Evolutionary conservation across 2,329 filamentous ascomycete genomes (phyloP).

Genomic region (Podosphaera xanthii): DNA sequence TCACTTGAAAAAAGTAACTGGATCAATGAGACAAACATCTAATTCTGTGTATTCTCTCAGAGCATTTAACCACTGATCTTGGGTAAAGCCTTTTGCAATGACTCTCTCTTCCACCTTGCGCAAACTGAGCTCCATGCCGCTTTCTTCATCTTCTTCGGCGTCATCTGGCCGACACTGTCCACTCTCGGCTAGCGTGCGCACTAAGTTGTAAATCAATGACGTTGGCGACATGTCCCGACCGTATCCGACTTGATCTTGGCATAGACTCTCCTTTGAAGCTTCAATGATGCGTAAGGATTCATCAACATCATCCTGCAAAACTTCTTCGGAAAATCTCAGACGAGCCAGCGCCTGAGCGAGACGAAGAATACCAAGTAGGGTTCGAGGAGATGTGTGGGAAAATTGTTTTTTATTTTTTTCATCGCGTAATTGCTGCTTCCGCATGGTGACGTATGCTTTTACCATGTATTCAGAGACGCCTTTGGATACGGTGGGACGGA

Average conservation of each 20-base stretch:
- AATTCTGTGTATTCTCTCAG: slow-evolving; percentile 74
- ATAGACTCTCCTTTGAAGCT: slow-evolving; percentile 77
- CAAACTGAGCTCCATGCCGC: slow-evolving; percentile 57
- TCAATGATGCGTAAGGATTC: slow-evolving; percentile 81
- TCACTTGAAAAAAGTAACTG: slow-evolving; percentile 19
- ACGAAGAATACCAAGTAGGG: slow-evolving; percentile 76
- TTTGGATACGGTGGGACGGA: slow-evolving; percentile 66
- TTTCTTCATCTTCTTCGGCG: slow-evolving; percentile 40
- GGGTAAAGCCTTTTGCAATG: slow-evolving; percentile 87
- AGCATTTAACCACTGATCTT: slow-evolving; percentile 70
- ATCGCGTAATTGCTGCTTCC: slow-evolving; percentile 75
- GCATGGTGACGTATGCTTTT: slow-evolving; percentile 85
- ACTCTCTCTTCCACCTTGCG: slow-evolving; percentile 77
- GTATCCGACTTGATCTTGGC: slow-evolving; percentile 39
- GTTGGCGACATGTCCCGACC: slow-evolving; percentile 54
- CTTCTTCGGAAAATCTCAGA: slow-evolving; percentile 65
- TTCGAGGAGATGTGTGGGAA: slow-evolving; percentile 81
- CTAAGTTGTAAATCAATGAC: slow-evolving; percentile 85
- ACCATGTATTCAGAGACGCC: slow-evolving; percentile 88
- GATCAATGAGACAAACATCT: slow-evolving; percentile 37
- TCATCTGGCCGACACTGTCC: slow-evolving; percentile 32
- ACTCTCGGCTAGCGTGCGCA: slow-evolving; percentile 66
- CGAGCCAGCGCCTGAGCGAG: slow-evolving; percentile 83
- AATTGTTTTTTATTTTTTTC: slow-evolving; percentile 85
- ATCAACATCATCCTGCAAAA: slow-evolving; percentile 82